Conservation (phyloP, 1,284 basidiomycete species). For the Pholiota adiposa region DNA sequence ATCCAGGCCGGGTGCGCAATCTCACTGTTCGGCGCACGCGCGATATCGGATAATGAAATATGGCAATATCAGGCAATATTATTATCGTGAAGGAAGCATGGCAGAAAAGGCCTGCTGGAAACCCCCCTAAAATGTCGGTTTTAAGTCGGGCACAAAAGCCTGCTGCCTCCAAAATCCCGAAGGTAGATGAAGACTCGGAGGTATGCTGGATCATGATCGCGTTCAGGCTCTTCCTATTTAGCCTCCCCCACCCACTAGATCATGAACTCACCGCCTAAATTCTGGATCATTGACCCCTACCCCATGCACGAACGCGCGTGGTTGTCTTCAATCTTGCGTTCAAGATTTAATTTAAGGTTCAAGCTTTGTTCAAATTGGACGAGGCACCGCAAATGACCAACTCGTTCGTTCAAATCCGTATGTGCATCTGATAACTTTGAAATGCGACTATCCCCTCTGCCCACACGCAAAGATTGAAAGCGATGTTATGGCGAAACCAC, state of each 20-base stretch:
- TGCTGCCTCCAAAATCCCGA: background rate
- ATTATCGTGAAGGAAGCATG: background rate
- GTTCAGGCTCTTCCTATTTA: background rate
- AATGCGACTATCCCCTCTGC: no score
- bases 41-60: background rate
- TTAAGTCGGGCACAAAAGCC: conserved; percentile 17
- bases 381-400: no score
- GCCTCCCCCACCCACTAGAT: no score
- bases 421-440: no score
- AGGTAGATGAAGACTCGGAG: background rate
- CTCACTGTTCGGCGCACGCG: background rate
- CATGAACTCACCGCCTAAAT: no score
- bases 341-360: no score
- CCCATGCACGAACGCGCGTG: no score
- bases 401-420: no score
- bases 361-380: no score
- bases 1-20: background rate
- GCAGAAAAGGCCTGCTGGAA: background rate
- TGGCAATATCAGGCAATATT: background rate
- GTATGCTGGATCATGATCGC: background rate
- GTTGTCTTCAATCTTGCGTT: no score
- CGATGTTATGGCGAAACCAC: background rate
- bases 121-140: conserved; percentile 16
- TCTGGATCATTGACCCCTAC: no score
- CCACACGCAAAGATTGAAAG: no score